Evolutionary conservation across 192 early-diverging fungal genomes (phyloP).

Genomic region (Kickxella alabastrina): DNA sequence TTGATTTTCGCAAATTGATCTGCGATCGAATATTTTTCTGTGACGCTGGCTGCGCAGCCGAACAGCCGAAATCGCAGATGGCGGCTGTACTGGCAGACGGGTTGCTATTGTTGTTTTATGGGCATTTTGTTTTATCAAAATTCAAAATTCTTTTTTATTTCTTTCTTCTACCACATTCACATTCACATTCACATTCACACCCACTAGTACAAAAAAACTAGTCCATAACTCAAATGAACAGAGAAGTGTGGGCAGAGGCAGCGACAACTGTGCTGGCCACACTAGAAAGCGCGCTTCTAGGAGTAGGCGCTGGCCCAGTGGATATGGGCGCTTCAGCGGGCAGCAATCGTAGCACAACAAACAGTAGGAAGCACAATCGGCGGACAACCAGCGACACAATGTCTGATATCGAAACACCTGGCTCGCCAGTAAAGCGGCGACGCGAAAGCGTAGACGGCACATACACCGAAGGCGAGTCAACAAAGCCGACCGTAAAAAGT

Average conservation of each 20-base stretch:
- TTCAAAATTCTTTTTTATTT: background rate
- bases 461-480: conserved; percentile 3
- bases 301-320: conserved; percentile 10
- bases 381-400: conserved; percentile 34
- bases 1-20: too few relatives aligned
- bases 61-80: too few relatives aligned
- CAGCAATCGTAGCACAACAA: background rate
- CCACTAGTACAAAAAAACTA: too few relatives aligned
- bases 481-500: conserved; percentile 28
- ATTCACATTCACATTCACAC: background rate
- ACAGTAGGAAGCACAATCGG: conserved; percentile 29
- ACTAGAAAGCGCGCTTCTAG: conserved; percentile 39
- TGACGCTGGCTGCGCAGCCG: too few relatives aligned
- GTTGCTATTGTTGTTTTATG: too few relatives aligned
- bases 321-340: background rate
- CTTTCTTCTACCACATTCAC: background rate
- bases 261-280: conserved; percentile 28
- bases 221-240: too few relatives aligned
- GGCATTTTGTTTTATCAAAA: background rate
- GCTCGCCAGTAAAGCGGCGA: conserved; percentile 37
- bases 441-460: conserved; percentile 35
- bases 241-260: conserved; percentile 25
- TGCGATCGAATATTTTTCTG: too few relatives aligned
- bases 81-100: too few relatives aligned
- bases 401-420: conserved; percentile 40